These are phyloP conservation scores for Ganoderma multipileum DNA, from an alignment of 1,284 basidiomycete species.

Conservation along the genomic window DNA sequence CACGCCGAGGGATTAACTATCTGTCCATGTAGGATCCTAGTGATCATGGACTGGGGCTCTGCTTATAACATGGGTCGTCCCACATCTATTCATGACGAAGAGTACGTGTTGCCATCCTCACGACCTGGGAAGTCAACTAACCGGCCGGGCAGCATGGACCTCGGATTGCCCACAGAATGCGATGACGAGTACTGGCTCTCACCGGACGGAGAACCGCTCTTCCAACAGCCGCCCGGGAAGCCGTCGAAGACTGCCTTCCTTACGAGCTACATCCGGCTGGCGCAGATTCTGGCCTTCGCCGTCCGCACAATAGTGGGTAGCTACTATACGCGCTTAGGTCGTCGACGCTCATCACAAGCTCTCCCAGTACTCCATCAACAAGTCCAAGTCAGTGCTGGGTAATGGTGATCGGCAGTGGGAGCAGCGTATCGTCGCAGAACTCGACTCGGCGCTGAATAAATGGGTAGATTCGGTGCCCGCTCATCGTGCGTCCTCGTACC, in stretches of 20 bases:
- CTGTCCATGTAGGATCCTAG: conserved; percentile 60
- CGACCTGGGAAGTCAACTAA: conserved; percentile 34
- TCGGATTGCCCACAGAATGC: conserved; percentile 61
- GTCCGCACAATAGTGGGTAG: neutral
- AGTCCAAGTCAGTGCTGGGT: conserved; percentile 50
- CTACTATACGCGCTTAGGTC: no score
- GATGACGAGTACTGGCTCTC: conserved; percentile 71
- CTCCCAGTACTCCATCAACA: conserved; percentile 62
- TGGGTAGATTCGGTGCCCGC: conserved; percentile 67
- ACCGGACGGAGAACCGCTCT: conserved; percentile 47
- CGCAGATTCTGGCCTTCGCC: neutral
- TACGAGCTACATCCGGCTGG: conserved; percentile 50
- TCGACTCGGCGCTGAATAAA: conserved; percentile 66
- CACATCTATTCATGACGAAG: conserved; percentile 85
- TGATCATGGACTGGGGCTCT: conserved; percentile 65
- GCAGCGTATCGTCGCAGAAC: conserved; percentile 60
- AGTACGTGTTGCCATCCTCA: conserved; percentile 54
- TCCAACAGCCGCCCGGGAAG: conserved; percentile 53
- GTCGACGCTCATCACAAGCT: neutral
- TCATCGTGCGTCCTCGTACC: conserved; percentile 43
- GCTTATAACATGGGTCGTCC: conserved; percentile 81
- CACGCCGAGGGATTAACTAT: no score
- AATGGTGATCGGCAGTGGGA: conserved; percentile 57
- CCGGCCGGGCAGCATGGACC: conserved; percentile 53
- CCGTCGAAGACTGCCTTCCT: conserved; percentile 54